Base-by-base conservation (phyloP, 1,139 yeast species). In the Pichia terricola region DNA sequence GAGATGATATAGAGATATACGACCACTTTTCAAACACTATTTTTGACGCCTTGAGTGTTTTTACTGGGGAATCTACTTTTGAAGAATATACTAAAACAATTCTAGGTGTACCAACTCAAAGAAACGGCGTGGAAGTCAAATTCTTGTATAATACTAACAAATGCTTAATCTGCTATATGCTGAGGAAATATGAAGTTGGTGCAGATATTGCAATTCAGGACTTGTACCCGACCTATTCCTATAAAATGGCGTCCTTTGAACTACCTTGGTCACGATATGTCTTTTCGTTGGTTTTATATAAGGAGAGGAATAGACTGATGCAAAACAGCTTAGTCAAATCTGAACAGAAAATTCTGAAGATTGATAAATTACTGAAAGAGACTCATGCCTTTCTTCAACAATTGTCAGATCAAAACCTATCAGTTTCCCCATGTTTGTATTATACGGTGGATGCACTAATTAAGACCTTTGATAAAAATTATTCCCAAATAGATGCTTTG, bases 361-460 rank as follows among this genome's bases (percentile, higher is more conserved):
- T 33, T 26, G 40, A 22, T 45, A 37, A 7, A 3, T n/a, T 30
- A 5, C 25, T 42, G 31, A 40, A 37, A 43, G 47, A 3, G 45
- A 47, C 28, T 46, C 59, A 9, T 44, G 53, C n/a, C 46, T 53
- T 28, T 59, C 60, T 68, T 44, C 60, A 55, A 9, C 44, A 60
- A 35, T 70, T 73, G 70, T 52, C 68, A 4, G 58, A 57, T 4
- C 53, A 62, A 1, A 63, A 66, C 46, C 72, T 73, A 1, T 44
- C 58, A 3, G 66, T 63, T 42, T 72, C 72, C 50, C 52, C 53
- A 26, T 58, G 69, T 34, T 70, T 69, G 53, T 57, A 57, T 42
- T 49, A 64, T 34, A 53, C 67, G 3, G 50, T 72, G 30, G 58
- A 60, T 40, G 75, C 75, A 1, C 58, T 68, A 39, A 42, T 59